Percentiles rank a stretch among this genome's conserved stretches.
Conservation (phyloP, 2,329 filamentous ascomycete genomes). For the Fusarium nisikadoi region DNA sequence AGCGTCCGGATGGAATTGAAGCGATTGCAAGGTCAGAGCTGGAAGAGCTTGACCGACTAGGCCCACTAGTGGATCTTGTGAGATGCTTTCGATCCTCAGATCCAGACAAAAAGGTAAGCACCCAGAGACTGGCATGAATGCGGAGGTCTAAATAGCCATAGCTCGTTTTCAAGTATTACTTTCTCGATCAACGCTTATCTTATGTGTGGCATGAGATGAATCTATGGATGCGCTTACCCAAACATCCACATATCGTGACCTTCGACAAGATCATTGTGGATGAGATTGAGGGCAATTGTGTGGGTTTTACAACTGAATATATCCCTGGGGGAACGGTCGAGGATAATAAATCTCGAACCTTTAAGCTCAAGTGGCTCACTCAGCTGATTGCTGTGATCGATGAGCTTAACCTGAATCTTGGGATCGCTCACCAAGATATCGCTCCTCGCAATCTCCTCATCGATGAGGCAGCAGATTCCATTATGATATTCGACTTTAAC, state of each 20-base stretch:
- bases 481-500: constrained; percentile 54
- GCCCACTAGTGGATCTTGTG: constrained; percentile 44
- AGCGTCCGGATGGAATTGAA: constrained; percentile 29
- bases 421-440: constrained; percentile 55
- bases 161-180: constrained; percentile 52
- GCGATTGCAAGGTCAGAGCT: constrained; percentile 40
- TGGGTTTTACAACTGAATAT: constrained; percentile 52
- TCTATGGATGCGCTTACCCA: constrained; percentile 49
- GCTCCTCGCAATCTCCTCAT: constrained; percentile 53
- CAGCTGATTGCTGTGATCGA: constrained; percentile 48
- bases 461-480: constrained; percentile 46
- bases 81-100: neutral
- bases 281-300: constrained; percentile 44
- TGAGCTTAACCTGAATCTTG: constrained; percentile 51
- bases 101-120: neutral
- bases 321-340: constrained; percentile 50
- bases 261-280: constrained; percentile 51
- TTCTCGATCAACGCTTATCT: constrained; percentile 31
- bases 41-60: constrained; percentile 46
- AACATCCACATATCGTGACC: constrained; percentile 51
- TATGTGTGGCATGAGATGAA: constrained; percentile 51
- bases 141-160: neutral
- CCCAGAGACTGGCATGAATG: too few relatives aligned
- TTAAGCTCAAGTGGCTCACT: constrained; percentile 50
- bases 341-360: constrained; percentile 44